phyloP scores from a whole-genome alignment of 257 asterid genomes.

The Ballota nigra region DNA sequence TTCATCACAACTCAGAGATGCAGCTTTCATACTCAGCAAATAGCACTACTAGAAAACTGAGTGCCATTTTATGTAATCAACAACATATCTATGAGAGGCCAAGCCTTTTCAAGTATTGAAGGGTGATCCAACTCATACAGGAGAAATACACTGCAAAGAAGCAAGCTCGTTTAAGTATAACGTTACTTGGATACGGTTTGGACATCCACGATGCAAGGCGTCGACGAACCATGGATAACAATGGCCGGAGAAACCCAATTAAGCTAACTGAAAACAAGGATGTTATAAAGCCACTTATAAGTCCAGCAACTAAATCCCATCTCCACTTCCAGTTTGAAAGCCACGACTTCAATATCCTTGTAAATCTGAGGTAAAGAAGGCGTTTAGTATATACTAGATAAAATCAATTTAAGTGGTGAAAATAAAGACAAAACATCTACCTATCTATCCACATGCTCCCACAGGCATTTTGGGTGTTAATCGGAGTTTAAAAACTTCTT shows the following conservation, averaged over 20 bases:
- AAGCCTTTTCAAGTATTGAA: constrained; percentile 60
- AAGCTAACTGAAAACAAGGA: constrained; percentile 50
- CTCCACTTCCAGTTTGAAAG: constrained; percentile 52
- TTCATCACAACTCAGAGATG: constrained; percentile 12
- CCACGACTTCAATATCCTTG: constrained; percentile 56
- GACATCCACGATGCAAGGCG: constrained; percentile 31
- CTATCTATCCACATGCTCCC: background rate
- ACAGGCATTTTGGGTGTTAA: background rate
- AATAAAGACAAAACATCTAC: background rate
- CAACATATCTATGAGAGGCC: constrained; percentile 50
- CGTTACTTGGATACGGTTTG: constrained; percentile 21
- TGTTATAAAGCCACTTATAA: constrained; percentile 52
- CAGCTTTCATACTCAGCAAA: constrained; percentile 5
- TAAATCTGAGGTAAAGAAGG: constrained; percentile 50
- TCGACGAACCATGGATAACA: constrained; percentile 37
- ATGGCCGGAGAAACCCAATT: constrained; percentile 38
- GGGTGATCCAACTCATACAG: constrained; percentile 75
- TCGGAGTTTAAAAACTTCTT: background rate
- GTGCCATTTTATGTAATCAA: constrained; percentile 32
- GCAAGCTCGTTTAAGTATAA: constrained; percentile 53
- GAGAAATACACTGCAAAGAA: constrained; percentile 67
- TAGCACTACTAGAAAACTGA: constrained; percentile 36
- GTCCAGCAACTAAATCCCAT: constrained; percentile 72
- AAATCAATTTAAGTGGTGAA: background rate
- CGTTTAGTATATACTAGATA: constrained; percentile 10